Conservation (phyloP, 768 basidiomycete genomes). For the Termitomyces sp. region DNA sequence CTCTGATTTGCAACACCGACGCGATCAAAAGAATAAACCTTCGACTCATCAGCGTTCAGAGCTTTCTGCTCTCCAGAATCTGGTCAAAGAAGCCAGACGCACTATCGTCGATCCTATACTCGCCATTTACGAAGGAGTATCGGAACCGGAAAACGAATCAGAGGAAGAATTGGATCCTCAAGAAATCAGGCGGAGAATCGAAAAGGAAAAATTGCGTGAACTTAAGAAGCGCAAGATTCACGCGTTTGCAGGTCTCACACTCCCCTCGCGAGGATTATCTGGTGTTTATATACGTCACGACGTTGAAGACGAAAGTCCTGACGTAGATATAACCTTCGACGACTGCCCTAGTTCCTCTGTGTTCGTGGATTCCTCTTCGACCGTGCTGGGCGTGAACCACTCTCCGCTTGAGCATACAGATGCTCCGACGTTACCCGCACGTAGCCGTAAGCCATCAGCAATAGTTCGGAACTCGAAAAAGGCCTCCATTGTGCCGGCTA, state of each 20-base stretch:
- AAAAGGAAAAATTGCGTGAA: constrained; percentile 48
- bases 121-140: constrained; percentile 23
- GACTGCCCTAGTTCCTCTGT: neutral
- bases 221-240: constrained; percentile 48
- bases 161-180: constrained; percentile 34
- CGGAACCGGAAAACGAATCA: constrained; percentile 31
- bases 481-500: neutral
- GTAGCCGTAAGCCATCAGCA: constrained; percentile 1
- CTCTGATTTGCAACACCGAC: constrained; percentile 25
- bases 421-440: neutral
- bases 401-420: neutral
- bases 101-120: constrained; percentile 47
- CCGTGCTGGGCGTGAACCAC: neutral
- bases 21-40: constrained; percentile 20
- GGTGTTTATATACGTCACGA: constrained; percentile 54
- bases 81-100: constrained; percentile 30
- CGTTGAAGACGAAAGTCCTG: constrained; percentile 52
- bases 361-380: neutral
- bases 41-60: constrained; percentile 9
- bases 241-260: constrained; percentile 24
- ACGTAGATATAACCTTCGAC: constrained; percentile 47
- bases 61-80: constrained; percentile 14
- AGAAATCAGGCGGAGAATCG: constrained; percentile 34
- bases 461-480: constrained; percentile 1
- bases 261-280: constrained; percentile 19